Evolutionary conservation across 2,329 filamentous ascomycete species (phyloP).

Genomic region (Fusarium abutilonis): DNA sequence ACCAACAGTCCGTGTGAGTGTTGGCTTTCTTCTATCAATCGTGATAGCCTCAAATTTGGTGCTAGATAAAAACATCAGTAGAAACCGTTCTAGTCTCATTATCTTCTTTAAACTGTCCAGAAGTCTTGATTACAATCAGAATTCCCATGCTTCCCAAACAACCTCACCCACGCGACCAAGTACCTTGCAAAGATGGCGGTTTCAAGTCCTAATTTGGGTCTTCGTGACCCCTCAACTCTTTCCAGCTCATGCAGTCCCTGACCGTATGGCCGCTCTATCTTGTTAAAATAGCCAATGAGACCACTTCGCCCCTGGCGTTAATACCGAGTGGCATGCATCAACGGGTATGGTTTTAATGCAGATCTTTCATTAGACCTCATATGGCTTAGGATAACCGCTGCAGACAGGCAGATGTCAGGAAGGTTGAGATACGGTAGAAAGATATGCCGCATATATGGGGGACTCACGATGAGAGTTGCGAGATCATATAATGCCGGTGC

Average conservation of each 20-base stretch:
- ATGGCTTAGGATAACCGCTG: conserved; percentile 2
- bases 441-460: conserved; percentile 16
- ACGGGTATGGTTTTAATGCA: conserved; percentile 7
- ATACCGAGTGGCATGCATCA: conserved; percentile 14
- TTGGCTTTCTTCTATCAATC: not conserved
- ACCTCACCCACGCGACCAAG: not conserved
- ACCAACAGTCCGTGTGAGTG: not conserved
- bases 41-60: not conserved
- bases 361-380: conserved; percentile 12
- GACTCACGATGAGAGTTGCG: not conserved
- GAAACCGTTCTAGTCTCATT: not conserved
- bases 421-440: conserved; percentile 6
- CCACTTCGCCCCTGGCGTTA: conserved; percentile 21
- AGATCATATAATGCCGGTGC: conserved; percentile 17
- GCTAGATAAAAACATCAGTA: not conserved
- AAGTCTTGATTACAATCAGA: too few relatives aligned
- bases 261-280: conserved; percentile 11
- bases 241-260: conserved; percentile 37
- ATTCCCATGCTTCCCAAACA: not conserved
- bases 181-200: conserved; percentile 25
- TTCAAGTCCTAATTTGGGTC: conserved; percentile 32
- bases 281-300: conserved; percentile 22
- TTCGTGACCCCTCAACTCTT: conserved; percentile 15
- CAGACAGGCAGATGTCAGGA: not conserved
- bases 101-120: not conserved